Percentiles rank a stretch among this genome's conserved stretches.
Conservation (phyloP, 345 rosid genomes). For the Gossypium arboreum region DNA sequence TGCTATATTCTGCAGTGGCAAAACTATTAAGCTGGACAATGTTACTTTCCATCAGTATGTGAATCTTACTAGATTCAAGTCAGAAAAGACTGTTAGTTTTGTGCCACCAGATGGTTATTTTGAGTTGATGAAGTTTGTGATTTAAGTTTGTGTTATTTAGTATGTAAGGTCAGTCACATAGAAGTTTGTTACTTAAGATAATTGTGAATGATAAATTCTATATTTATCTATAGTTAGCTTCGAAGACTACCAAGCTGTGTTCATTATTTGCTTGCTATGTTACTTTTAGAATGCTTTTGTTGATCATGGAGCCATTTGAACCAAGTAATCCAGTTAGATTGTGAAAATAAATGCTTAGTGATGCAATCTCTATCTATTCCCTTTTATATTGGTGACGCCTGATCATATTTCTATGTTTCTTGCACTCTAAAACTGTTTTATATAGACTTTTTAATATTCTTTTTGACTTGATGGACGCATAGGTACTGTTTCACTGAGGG, state of each 20-base stretch:
- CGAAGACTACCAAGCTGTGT: neutral
- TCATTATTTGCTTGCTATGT: neutral
- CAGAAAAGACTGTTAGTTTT: conserved; percentile 95
- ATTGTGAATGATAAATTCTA: neutral
- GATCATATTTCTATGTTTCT: neutral
- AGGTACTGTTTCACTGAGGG: conserved; percentile 98
- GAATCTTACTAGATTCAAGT: conserved; percentile 93
- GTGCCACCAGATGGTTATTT: conserved; percentile 99
- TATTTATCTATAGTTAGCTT: neutral
- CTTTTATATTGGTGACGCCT: neutral
- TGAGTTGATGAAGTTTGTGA: conserved; percentile 82
- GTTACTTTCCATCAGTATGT: conserved; percentile 98
- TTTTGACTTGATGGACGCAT: neutral
- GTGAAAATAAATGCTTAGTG: neutral
- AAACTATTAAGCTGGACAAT: conserved; percentile 98
- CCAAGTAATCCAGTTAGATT: neutral
- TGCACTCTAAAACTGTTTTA: neutral
- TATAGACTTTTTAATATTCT: neutral
- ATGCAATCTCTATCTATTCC: neutral
- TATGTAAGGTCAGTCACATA: neutral
- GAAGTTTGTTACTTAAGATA: neutral
- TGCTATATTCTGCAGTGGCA: conserved; percentile 59
- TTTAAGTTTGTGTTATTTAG: neutral
- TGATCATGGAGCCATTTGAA: neutral
- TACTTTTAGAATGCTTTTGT: neutral